A percentile compares a stretch with the other conserved stretches of the same genome.
These are phyloP conservation scores for Phytopythium helicoides DNA, from an alignment of 352 stramenopile species.

Conservation along the genomic window DNA sequence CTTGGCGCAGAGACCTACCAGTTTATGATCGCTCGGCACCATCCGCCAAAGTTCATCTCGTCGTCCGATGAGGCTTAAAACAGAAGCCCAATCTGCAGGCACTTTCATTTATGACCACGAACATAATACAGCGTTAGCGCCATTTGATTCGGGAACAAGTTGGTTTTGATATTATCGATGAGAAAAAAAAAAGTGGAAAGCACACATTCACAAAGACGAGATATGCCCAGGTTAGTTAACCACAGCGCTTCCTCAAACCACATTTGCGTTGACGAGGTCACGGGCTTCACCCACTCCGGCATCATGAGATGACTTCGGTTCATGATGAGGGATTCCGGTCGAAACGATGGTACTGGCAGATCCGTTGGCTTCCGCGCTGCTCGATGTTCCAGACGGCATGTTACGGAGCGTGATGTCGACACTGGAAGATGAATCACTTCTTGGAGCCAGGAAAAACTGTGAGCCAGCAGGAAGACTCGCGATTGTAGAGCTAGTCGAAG, in stretches of 20 bases:
- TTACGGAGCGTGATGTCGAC: conserved; percentile 1
- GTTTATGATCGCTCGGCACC: conserved; percentile 57
- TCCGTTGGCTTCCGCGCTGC: background rate
- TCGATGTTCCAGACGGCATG: background rate
- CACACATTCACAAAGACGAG: no score
- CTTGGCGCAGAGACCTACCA: conserved; percentile 65
- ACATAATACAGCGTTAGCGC: no score
- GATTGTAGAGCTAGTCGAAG: conserved; percentile 15
- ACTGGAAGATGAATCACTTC: conserved; percentile 9
- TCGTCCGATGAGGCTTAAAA: conserved; percentile 6
- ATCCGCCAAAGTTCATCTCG: conserved; percentile 38
- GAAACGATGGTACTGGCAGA: background rate
- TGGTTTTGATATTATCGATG: no score
- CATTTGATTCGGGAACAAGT: no score
- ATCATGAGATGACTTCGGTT: background rate
- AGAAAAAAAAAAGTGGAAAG: no score
- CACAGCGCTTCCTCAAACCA: no score
- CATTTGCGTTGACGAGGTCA: background rate
- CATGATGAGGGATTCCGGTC: background rate
- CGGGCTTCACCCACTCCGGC: background rate
- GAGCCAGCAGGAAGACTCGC: conserved; percentile 21
- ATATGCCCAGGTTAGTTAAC: no score
- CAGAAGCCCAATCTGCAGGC: no score
- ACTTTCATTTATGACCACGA: no score
- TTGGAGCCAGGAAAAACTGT: conserved; percentile 29